Base-by-base conservation (phyloP, 345 rosid genomes). In the Nephelium lappaceum region DNA sequence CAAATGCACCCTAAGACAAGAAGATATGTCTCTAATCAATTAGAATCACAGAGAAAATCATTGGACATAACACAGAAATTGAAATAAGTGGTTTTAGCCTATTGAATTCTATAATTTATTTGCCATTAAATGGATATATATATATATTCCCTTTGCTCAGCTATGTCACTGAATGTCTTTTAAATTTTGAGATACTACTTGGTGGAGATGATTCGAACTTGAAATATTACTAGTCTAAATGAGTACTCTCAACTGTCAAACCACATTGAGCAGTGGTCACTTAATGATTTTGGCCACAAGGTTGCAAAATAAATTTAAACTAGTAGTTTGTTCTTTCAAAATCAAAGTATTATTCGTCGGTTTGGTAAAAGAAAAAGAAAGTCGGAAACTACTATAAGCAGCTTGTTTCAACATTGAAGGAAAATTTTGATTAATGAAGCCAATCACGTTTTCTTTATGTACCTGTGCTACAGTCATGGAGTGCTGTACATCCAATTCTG, bases 401-500 rank as follows among this genome's bases (percentile, higher is more conserved):
- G 64, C 64, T 21, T 60, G 27, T 60, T 23, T 19, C 58, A 16
- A 53, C 18, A 24, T 3, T 43, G 12, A 43, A 45, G 25, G n/a
- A 5, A 69, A 47, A 51, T 10, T 69, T 43, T 27, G 64, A 61
- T 10, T 51, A 25, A 31, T n/a, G 65, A 16, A 72, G 2, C 9
- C 9, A 72, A 36, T 19, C 24, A 45, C 18, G 8, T 10, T 38
- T 23, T n/a, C 8, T 15, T 66, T 21, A 42, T 4, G 57, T 69
- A 90, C 89, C 93, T 84, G 90, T 23, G 85, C 78, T 69, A 90
- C 75, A 42, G 16, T 60, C 23, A 79, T 73, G 67, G 90, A 84
- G 11, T 85, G 80, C 41, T 76, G 70, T 1, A 84, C 67, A 64
- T 8, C 77, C 51, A 90, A 79, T 77, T 90, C 92, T 57, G 88